These are phyloP conservation scores for Elsinoe australis DNA, from an alignment of 2,329 filamentous ascomycete genomes.

Conservation along the genomic window DNA sequence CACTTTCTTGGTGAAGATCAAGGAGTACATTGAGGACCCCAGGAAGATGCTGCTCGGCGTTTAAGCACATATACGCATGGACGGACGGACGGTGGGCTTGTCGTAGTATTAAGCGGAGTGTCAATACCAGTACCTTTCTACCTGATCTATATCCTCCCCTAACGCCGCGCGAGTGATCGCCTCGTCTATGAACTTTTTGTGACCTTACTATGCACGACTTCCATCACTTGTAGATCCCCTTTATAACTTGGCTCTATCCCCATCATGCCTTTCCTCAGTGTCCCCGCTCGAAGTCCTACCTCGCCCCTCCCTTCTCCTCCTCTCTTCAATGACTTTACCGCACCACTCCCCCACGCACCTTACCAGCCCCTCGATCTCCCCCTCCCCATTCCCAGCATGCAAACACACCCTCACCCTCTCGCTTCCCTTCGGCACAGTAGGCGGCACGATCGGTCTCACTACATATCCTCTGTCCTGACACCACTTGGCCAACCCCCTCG, in stretches of 20 bases:
- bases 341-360: slow-evolving; percentile 46
- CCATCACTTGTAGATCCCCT: too few relatives aligned
- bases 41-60: slow-evolving; percentile 71
- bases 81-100: too few relatives aligned
- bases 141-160: neutral
- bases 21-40: slow-evolving; percentile 96
- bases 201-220: neutral
- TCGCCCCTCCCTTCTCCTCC: too few relatives aligned
- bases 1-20: slow-evolving; percentile 92
- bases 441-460: slow-evolving; percentile 59
- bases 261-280: neutral
- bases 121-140: slow-evolving; percentile 11
- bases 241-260: slow-evolving; percentile 15
- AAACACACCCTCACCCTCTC: slow-evolving; percentile 61
- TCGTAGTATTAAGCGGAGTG: neutral
- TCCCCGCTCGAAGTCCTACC: too few relatives aligned
- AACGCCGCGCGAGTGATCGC: slow-evolving; percentile 4
- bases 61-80: slow-evolving; percentile 7
- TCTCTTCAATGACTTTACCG: too few relatives aligned
- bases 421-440: slow-evolving; percentile 56
- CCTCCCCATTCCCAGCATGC: slow-evolving; percentile 56
- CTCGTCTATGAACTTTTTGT: neutral
- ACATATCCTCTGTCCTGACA: slow-evolving; percentile 55
- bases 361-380: slow-evolving; percentile 50
- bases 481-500: slow-evolving; percentile 50